These are phyloP conservation scores for Cystobasidium pallidum DNA, from an alignment of 1,284 basidiomycete genomes.

Conservation along the genomic window DNA sequence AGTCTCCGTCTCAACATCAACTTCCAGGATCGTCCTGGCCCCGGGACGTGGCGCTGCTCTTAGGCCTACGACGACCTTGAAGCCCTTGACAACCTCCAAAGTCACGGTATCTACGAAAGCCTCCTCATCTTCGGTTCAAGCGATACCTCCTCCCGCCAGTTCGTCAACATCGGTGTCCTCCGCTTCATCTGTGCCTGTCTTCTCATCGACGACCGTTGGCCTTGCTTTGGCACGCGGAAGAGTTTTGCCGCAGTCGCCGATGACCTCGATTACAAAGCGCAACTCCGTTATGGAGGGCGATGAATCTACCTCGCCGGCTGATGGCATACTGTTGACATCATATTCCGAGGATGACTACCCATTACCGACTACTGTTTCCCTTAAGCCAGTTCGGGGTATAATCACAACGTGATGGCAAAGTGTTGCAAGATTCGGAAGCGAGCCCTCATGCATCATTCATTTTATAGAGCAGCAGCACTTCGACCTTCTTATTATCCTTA, in stretches of 20 bases:
- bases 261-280: background rate
- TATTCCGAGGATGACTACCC: background rate
- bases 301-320: background rate
- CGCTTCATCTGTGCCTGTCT: background rate
- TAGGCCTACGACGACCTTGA: background rate
- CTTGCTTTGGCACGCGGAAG: background rate
- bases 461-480: background rate
- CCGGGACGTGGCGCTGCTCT: conserved; percentile 3
- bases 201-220: conserved; percentile 15
- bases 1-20: background rate
- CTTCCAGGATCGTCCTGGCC: conserved; percentile 6
- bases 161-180: background rate
- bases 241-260: background rate
- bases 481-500: background rate
- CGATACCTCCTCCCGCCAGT: background rate
- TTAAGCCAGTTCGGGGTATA: background rate
- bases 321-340: background rate
- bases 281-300: background rate
- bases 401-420: background rate
- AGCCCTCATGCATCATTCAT: too few relatives aligned
- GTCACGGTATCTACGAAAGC: background rate
- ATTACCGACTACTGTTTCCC: background rate
- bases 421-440: background rate
- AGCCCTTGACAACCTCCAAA: background rate
- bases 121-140: background rate